These are phyloP conservation scores for Rubia yunnanensis DNA, from an alignment of 257 asterid species.

Conservation along the genomic window DNA sequence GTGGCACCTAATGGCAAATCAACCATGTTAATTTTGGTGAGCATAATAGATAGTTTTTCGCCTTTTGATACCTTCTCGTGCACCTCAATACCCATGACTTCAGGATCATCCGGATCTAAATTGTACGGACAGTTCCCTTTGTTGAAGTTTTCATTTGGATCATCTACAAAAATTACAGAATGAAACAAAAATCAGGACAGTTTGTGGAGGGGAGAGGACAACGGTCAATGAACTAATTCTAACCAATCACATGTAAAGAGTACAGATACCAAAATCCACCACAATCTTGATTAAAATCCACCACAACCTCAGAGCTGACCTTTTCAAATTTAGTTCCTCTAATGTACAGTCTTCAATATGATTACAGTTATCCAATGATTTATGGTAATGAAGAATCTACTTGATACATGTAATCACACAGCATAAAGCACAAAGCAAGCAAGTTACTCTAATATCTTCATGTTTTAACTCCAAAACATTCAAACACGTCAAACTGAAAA, in stretches of 20 bases:
- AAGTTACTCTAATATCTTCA: neutral
- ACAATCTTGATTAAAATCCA: no score
- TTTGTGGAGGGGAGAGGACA: no score
- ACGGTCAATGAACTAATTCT: no score
- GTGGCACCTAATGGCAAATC: conserved; percentile 93
- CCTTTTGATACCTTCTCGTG: conserved; percentile 49
- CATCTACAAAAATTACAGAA: no score
- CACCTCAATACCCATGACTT: conserved; percentile 73
- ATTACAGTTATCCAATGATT: neutral
- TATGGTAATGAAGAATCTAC: neutral
- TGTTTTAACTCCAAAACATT: neutral
- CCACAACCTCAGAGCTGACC: no score
- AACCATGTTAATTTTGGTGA: conserved; percentile 80
- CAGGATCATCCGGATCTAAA: conserved; percentile 86
- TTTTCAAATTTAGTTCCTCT: no score
- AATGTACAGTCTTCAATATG: no score
- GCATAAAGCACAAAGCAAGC: neutral
- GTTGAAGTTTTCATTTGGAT: no score
- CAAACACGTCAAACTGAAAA: neutral
- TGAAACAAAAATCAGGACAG: no score
- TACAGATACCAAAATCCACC: no score
- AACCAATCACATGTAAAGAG: no score
- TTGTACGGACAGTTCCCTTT: no score
- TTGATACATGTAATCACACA: neutral
- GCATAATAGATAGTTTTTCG: conserved; percentile 37